Evolutionary conservation across 805 yeast genomes (phyloP).

Genomic region (Cyberlindnera xylosilytica): DNA sequence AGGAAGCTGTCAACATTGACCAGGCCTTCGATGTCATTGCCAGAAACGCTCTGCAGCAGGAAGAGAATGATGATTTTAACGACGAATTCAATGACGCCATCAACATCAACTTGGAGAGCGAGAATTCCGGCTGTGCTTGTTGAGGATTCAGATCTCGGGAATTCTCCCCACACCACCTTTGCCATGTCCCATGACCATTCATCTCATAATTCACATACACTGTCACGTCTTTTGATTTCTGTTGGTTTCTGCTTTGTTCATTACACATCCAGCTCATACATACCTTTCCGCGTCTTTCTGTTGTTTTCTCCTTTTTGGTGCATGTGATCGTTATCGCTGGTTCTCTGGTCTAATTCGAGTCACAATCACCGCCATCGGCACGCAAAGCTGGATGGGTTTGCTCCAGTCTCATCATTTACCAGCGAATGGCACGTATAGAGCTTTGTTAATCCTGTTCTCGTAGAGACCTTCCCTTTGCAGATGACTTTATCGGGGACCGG

Average conservation of each 20-base stretch:
- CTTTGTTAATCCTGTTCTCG: too few species aligned
- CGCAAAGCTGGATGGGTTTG: too few species aligned
- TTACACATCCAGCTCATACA: not conserved
- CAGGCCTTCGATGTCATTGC: constrained; percentile 96
- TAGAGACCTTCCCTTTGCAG: too few species aligned
- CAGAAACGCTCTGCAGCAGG: constrained; percentile 92
- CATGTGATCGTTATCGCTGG: too few species aligned
- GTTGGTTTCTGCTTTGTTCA: not conserved
- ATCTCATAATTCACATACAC: not conserved
- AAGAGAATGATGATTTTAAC: constrained; percentile 83
- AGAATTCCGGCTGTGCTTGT: constrained; percentile 33
- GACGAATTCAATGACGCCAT: constrained; percentile 97
- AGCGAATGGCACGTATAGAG: too few species aligned
- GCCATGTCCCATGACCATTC: not conserved
- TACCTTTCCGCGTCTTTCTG: too few species aligned
- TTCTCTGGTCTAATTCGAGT: too few species aligned
- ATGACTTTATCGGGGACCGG: too few species aligned
- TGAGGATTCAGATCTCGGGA: constrained; percentile 5
- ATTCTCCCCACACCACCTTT: not conserved
- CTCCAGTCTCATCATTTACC: too few species aligned
- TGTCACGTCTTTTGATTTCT: not conserved
- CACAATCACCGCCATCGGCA: too few species aligned
- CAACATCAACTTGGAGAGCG: constrained; percentile 88
- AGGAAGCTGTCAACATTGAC: constrained; percentile 92
- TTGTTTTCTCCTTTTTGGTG: too few species aligned